Base-by-base conservation (phyloP, 208 protist species). In the Wallacemonas sp. region DNA sequence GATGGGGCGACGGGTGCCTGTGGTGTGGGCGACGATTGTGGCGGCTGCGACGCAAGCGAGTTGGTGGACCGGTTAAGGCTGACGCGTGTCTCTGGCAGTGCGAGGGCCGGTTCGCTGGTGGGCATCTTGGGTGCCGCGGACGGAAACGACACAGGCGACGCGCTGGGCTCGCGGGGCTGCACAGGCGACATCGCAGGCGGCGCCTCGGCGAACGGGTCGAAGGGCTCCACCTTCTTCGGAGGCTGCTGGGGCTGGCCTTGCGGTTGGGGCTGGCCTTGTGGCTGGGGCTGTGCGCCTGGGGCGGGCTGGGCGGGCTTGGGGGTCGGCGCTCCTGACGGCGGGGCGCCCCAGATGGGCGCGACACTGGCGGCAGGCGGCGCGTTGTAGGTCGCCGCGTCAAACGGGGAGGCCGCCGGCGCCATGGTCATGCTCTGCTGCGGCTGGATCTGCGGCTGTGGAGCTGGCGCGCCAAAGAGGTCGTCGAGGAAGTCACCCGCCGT, bases 391-490 rank as follows among this genome's bases (percentile, higher is more conserved):
- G 61, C 61, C 26, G 61, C 65, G 4, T 61, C 52, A 32, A 72
- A 68, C 23, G 74, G 64, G 14, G 68, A 49, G 2, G 57, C 47
- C 26, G 75, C 48, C 17, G 61, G 48, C 34, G 65, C 30, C 52
- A 58, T 38, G 52, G 52, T 41, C 52, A 58, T 39, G 30, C 52
- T 39, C 52, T 58, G 52, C 29, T 72, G 62, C 27, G 11, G 30
- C 41, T 66, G 61, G 23, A 32, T 43, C 16, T 30, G 44, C 1
- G 46, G 43, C 61, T 70, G 62, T 19, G 52, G 26, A 41, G 65
- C 44, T 1, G 80, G 56, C 8, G 61, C 63, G 34, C 88, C 88
- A 48, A 95, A 95, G 48, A 95, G 77, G 72, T 95, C 88, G 54
- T 95, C 85, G 8, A 95, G 70, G 19, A 95, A 62, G 70, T 90